These are phyloP conservation scores for Carex littledalei DNA, from an alignment of 176 grass and related monocot genomes.

Conservation along the genomic window DNA sequence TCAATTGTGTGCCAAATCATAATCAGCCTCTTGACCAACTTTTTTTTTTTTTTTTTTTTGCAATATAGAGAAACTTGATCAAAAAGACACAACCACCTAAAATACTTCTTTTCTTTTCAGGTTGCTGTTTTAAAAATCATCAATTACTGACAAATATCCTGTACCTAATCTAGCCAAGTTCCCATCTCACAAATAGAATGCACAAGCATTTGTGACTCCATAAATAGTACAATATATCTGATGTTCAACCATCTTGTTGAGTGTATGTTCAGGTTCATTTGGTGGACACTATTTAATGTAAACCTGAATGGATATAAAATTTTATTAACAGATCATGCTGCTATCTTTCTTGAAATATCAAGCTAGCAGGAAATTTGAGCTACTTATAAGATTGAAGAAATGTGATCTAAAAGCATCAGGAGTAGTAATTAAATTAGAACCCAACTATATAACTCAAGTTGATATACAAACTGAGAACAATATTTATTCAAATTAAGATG, in stretches of 20 bases:
- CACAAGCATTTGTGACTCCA: no score
- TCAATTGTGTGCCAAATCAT: no score
- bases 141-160: slow-evolving; percentile 13
- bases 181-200: background rate
- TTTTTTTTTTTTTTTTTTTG: no score
- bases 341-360: slow-evolving; percentile 10
- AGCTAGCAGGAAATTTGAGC: background rate
- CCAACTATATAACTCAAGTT: background rate
- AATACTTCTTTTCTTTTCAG: no score
- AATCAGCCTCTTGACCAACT: no score
- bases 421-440: background rate
- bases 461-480: background rate
- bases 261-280: background rate
- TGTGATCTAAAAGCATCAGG: background rate
- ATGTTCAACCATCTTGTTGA: no score
- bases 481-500: background rate
- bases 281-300: background rate
- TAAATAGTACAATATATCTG: no score
- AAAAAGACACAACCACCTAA: no score
- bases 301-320: background rate
- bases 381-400: background rate
- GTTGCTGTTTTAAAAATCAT: background rate
- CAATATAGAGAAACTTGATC: no score
- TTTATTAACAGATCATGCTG: background rate
- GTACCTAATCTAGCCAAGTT: background rate